These are phyloP conservation scores for Calonectria montana DNA, from an alignment of 2,329 filamentous ascomycete genomes.

Conservation along the genomic window DNA sequence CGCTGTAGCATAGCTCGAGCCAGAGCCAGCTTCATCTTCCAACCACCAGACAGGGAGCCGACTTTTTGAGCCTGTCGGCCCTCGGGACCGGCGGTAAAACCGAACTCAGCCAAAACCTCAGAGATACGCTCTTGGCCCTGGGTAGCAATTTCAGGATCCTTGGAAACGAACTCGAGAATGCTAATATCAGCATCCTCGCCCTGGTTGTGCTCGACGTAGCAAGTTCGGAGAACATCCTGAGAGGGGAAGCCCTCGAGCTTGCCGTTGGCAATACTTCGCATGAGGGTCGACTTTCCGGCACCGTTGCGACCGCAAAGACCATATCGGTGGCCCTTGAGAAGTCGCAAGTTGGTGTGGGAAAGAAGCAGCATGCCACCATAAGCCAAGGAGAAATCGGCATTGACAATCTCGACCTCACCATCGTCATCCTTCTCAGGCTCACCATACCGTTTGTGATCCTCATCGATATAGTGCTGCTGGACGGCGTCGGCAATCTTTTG, in stretches of 20 bases:
- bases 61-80: constrained; percentile 91
- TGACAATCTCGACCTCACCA: constrained; percentile 95
- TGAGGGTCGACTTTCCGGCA: constrained; percentile 98
- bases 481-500: constrained; percentile 77
- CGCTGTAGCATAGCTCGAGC: constrained; percentile 96
- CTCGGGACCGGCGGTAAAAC: constrained; percentile 90
- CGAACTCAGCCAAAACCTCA: constrained; percentile 87
- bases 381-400: constrained; percentile 95
- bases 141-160: constrained; percentile 86
- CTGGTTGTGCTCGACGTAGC: constrained; percentile 99
- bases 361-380: constrained; percentile 98
- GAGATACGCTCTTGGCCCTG: constrained; percentile 86
- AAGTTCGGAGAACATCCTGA: constrained; percentile 91
- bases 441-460: constrained; percentile 89
- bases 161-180: constrained; percentile 91
- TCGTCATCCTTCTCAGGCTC: constrained; percentile 88
- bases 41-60: constrained; percentile 94
- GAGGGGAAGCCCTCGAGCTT: constrained; percentile 97
- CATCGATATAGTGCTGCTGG: constrained; percentile 81
- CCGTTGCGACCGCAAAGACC: constrained; percentile 97
- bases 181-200: constrained; percentile 97
- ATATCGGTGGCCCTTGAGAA: constrained; percentile 97
- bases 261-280: constrained; percentile 94
- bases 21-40: constrained; percentile 99
- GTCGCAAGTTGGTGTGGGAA: constrained; percentile 92